Evolutionary conservation across 192 early-diverging fungal species (phyloP).

Genomic region (Entomortierella lignicola): DNA sequence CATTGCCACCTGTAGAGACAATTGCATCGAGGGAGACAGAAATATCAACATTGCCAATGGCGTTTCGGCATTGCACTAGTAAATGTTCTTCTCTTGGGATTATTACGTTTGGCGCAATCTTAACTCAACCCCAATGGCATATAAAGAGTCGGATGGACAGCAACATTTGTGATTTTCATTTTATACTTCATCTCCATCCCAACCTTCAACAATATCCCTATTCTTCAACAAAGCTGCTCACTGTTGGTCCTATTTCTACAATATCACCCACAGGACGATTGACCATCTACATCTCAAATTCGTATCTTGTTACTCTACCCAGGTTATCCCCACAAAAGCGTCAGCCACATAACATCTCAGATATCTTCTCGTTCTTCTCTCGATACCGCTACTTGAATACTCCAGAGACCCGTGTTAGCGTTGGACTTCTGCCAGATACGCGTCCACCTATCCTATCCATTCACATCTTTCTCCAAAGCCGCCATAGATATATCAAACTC

Average conservation of each 20-base stretch:
- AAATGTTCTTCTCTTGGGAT: neutral
- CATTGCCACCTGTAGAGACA: neutral
- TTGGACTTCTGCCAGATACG: too few species aligned
- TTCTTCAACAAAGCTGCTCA: too few species aligned
- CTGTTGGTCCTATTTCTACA: neutral
- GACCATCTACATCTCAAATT: too few species aligned
- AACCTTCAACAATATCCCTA: too few species aligned
- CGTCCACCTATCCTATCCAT: too few species aligned
- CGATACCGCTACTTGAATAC: neutral
- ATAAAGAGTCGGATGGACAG: neutral
- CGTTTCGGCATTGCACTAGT: neutral
- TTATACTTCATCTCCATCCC: neutral
- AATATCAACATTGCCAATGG: neutral
- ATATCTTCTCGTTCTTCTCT: neutral
- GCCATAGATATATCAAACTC: too few species aligned
- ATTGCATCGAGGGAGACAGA: neutral
- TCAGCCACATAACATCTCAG: too few species aligned
- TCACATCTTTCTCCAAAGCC: too few species aligned
- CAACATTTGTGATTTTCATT: neutral
- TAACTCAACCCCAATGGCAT: neutral
- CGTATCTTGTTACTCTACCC: too few species aligned
- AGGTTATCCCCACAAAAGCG: too few species aligned
- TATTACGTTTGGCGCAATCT: neutral
- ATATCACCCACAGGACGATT: too few species aligned
- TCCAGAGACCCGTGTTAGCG: too few species aligned